These are phyloP conservation scores for Dothistroma septosporum DNA, from an alignment of 2,329 filamentous ascomycete genomes.

Conservation along the genomic window DNA sequence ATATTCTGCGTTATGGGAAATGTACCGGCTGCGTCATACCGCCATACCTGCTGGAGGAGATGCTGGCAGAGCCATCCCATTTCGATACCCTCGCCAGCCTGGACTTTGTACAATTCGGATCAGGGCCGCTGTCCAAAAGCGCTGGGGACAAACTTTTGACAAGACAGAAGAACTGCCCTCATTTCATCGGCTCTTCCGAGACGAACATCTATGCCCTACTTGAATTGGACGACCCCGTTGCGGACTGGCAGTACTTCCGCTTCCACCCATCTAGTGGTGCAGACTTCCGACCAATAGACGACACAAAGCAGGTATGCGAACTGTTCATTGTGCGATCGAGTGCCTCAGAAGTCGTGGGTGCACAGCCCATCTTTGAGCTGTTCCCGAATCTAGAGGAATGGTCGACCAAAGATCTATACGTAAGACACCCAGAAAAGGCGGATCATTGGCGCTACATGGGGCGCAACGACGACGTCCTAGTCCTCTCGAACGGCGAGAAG, in stretches of 20 bases:
- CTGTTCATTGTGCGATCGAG: background rate
- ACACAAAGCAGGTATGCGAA: background rate
- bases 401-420: constrained; percentile 24
- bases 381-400: constrained; percentile 32
- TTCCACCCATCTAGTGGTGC: background rate
- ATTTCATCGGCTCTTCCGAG: background rate
- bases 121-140: background rate
- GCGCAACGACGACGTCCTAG: constrained; percentile 26
- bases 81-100: background rate
- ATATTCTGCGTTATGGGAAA: background rate
- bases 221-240: background rate
- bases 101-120: background rate
- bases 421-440: constrained; percentile 21
- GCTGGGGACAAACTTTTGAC: background rate
- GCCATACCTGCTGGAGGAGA: background rate
- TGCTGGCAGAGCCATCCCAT: background rate
- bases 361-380: constrained; percentile 27
- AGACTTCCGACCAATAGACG: background rate
- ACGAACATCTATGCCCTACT: background rate
- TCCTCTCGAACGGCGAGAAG: constrained; percentile 27
- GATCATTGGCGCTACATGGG: constrained; percentile 20
- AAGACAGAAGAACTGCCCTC: background rate
- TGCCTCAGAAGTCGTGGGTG: background rate
- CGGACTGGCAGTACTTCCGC: background rate
- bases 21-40: background rate